phyloP scores from a whole-genome alignment of 768 basidiomycete genomes.

The Kondoa subrosea region DNA sequence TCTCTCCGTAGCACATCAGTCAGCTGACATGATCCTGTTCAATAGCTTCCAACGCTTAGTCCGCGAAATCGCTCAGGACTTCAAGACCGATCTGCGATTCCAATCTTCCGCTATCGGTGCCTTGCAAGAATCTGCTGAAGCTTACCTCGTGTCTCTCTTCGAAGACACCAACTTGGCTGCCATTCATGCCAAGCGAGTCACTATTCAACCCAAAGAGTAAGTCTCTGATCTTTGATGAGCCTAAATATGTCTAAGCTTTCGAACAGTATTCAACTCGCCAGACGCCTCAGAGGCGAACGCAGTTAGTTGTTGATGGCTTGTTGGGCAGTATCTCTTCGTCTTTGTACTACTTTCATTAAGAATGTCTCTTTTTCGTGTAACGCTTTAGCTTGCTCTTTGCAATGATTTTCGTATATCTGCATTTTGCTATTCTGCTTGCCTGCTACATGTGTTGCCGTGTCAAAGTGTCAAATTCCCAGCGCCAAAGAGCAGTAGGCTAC shows the following conservation, averaged over 20 bases:
- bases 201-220: slow-evolving; percentile 59
- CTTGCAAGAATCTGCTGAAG: slow-evolving; percentile 48
- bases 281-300: slow-evolving; percentile 44
- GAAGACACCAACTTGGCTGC: slow-evolving; percentile 49
- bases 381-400: too few relatives aligned
- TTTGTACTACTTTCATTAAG: too few relatives aligned
- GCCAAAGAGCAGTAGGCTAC: too few relatives aligned
- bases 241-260: slow-evolving; percentile 53
- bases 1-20: too few relatives aligned
- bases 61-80: slow-evolving; percentile 90
- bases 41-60: slow-evolving; percentile 82
- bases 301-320: too few relatives aligned
- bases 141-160: slow-evolving; percentile 57
- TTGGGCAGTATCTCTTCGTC: too few relatives aligned
- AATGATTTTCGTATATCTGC: too few relatives aligned
- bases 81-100: slow-evolving; percentile 92
- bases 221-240: slow-evolving; percentile 30
- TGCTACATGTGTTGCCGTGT: too few relatives aligned
- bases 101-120: slow-evolving; percentile 61
- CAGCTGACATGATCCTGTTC: too few relatives aligned
- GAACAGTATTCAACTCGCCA: slow-evolving; percentile 48
- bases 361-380: too few relatives aligned
- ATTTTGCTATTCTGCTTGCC: too few relatives aligned
- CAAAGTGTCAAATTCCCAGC: too few relatives aligned
- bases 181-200: slow-evolving; percentile 38